Conservation (phyloP, 2,329 filamentous ascomycete species). For the Ophiosphaerella korrae region DNA sequence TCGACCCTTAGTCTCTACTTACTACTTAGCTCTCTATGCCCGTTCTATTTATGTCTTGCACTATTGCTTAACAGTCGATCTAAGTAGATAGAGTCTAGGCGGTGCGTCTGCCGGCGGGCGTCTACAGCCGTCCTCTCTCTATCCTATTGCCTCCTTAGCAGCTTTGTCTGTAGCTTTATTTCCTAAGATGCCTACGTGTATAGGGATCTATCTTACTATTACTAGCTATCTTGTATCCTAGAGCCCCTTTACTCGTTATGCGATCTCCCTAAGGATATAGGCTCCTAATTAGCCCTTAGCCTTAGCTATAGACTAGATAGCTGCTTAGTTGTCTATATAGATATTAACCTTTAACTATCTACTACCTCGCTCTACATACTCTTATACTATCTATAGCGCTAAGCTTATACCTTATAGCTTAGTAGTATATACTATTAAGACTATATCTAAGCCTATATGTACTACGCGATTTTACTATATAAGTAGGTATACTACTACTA, state of each 20-base stretch:
- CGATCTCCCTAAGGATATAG: conserved; percentile 21
- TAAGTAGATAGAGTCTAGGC: too few relatives aligned
- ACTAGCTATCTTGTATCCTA: conserved; percentile 12
- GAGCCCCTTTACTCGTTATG: conserved; percentile 12
- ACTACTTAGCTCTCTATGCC: conserved; percentile 8
- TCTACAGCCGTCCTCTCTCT: conserved; percentile 14
- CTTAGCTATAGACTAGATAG: conserved; percentile 18
- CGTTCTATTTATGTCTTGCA: conserved; percentile 7
- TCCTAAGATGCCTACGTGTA: conserved; percentile 6
- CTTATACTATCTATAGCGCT: conserved; percentile 20
- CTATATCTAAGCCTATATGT: conserved; percentile 13
- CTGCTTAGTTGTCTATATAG: conserved; percentile 24
- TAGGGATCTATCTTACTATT: conserved; percentile 11
- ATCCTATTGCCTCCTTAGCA: conserved; percentile 24
- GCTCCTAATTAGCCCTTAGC: conserved; percentile 13
- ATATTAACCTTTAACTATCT: conserved; percentile 12
- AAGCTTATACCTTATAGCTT: conserved; percentile 21
- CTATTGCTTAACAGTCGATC: conserved; percentile 9
- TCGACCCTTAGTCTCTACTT: conserved; percentile 9
- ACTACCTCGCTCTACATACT: conserved; percentile 13
- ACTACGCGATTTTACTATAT: conserved; percentile 13
- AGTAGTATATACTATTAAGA: conserved; percentile 16
- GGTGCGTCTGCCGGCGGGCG: too few relatives aligned
- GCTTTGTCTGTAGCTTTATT: conserved; percentile 11
- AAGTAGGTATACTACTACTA: conserved; percentile 16